phyloP scores from a whole-genome alignment of 495 filamentous ascomycete genomes.

The Tuber aestivum region DNA sequence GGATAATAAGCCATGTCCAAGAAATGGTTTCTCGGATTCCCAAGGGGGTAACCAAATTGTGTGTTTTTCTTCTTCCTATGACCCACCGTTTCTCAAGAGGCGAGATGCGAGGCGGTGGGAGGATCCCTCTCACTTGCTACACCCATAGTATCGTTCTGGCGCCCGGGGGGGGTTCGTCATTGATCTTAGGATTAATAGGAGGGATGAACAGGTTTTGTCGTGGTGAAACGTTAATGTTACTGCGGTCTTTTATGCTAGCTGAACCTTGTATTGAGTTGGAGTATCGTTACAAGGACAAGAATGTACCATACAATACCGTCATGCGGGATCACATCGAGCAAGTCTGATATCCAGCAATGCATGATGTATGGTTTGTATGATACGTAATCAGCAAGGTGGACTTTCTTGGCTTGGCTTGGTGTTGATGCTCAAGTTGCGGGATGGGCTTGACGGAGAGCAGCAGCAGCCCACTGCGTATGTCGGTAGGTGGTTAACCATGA shows the following conservation, averaged over 20 bases:
- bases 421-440: neutral
- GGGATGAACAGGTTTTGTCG: neutral
- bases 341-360: neutral
- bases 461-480: too few relatives aligned
- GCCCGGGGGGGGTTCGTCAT: neutral
- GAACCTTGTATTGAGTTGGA: neutral
- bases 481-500: neutral
- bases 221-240: neutral
- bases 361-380: neutral
- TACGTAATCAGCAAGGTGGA: neutral
- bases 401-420: neutral
- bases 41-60: neutral
- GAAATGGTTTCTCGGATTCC: neutral
- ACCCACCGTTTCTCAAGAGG: neutral
- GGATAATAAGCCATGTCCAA: neutral
- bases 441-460: neutral
- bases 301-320: neutral
- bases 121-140: neutral
- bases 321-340: neutral
- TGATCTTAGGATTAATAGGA: neutral
- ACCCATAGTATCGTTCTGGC: neutral
- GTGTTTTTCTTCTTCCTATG: neutral
- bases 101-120: neutral
- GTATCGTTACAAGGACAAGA: neutral
- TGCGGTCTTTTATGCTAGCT: neutral